Percentiles rank a stretch among this genome's conserved stretches.
phyloP scores from a whole-genome alignment of 2,329 filamentous ascomycete genomes.

The Calonectria crousiana region DNA sequence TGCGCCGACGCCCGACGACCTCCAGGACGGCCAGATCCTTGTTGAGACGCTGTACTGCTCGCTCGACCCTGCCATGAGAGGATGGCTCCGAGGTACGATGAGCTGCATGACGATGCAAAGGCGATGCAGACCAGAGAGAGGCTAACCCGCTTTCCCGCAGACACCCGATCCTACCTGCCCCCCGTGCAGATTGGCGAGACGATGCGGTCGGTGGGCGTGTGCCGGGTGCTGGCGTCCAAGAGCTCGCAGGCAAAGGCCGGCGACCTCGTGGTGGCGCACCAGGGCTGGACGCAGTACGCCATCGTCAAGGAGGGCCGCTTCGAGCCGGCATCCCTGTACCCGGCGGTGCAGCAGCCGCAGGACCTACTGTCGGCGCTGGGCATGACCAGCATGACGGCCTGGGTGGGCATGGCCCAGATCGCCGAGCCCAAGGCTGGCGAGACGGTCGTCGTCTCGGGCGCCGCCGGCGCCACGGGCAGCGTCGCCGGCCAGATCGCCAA shows the following conservation, averaged over 20 bases:
- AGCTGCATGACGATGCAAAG: background rate
- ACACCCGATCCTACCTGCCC: slow-evolving; percentile 71
- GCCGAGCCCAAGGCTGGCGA: slow-evolving; percentile 77
- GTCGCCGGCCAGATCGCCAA: slow-evolving; percentile 85
- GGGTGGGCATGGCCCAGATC: slow-evolving; percentile 79
- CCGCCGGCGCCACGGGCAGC: slow-evolving; percentile 82
- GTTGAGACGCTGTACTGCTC: slow-evolving; percentile 73
- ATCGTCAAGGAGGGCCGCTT: slow-evolving; percentile 67
- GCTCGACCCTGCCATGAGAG: slow-evolving; percentile 82
- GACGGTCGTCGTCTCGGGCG: slow-evolving; percentile 81
- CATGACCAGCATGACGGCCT: slow-evolving; percentile 79
- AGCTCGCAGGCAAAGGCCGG: slow-evolving; percentile 67
- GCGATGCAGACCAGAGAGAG: no score
- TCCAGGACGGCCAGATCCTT: slow-evolving; percentile 75
- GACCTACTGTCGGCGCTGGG: slow-evolving; percentile 74
- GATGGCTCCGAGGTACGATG: slow-evolving; percentile 71
- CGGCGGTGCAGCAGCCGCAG: slow-evolving; percentile 58
- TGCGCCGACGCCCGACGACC: slow-evolving; percentile 62
- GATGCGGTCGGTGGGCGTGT: slow-evolving; percentile 75
- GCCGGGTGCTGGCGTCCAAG: slow-evolving; percentile 72
- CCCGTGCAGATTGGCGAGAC: slow-evolving; percentile 75
- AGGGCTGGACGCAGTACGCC: slow-evolving; percentile 77
- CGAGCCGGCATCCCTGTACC: slow-evolving; percentile 55
- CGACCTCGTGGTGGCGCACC: slow-evolving; percentile 65
- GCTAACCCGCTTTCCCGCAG: slow-evolving; percentile 43